Conservation (phyloP, 371 early-diverging fungal genomes). For the Mucor racemosus region DNA sequence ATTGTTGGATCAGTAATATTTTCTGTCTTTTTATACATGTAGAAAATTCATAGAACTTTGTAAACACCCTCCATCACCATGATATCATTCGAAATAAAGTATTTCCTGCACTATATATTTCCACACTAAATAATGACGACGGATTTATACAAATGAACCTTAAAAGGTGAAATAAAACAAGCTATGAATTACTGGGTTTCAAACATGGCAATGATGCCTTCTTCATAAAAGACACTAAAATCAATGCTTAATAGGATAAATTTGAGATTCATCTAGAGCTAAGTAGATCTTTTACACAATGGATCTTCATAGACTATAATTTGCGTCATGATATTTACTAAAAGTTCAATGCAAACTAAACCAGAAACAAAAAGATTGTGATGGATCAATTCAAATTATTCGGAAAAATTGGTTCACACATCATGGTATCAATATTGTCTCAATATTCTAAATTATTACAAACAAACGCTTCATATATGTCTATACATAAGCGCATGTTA, state of each 20-base stretch:
- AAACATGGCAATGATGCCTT: background rate
- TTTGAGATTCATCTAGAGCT: background rate
- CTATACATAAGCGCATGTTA: too few relatives aligned
- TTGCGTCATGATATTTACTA: background rate
- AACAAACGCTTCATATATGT: too few relatives aligned
- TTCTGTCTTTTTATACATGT: background rate
- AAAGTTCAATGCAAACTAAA: too few relatives aligned
- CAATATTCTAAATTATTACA: too few relatives aligned
- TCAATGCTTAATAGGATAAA: background rate
- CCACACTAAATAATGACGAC: background rate
- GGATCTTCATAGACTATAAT: background rate
- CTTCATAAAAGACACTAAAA: background rate
- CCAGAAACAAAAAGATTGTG: too few relatives aligned
- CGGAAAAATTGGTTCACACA: too few relatives aligned
- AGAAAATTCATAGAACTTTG: background rate
- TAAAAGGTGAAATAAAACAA: background rate
- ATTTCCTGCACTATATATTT: too few relatives aligned
- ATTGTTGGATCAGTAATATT: background rate
- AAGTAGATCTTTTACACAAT: background rate
- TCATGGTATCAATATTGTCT: too few relatives aligned
- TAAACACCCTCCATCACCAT: slow-evolving; percentile 11
- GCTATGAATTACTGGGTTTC: background rate
- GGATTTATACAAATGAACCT: background rate
- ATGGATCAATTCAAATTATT: too few relatives aligned
- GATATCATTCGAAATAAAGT: slow-evolving; percentile 11